Evolutionary conservation across 179 eudicot genomes (phyloP).

Genomic region (Camellia oleifera): DNA sequence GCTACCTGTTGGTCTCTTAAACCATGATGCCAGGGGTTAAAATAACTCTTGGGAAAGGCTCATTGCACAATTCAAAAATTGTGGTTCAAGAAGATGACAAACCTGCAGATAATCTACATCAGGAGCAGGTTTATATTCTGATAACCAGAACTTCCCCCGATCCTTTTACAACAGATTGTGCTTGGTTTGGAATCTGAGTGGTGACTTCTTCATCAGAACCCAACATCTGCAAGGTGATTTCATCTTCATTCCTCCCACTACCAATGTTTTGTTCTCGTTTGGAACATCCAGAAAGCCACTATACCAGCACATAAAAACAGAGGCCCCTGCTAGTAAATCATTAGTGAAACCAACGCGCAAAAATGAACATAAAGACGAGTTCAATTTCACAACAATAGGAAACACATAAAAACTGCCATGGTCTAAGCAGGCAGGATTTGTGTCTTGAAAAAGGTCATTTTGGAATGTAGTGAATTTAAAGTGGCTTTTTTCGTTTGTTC

Average conservation of each 20-base stretch:
- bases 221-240: slow-evolving; percentile 42
- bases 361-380: not conserved
- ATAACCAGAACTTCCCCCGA: slow-evolving; percentile 60
- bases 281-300: slow-evolving; percentile 77
- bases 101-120: slow-evolving; percentile 99
- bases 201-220: slow-evolving; percentile 84
- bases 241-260: slow-evolving; percentile 39
- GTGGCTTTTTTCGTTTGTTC: not conserved
- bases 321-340: slow-evolving; percentile 82
- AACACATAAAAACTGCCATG: not conserved
- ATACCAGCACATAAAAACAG: slow-evolving; percentile 71
- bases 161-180: slow-evolving; percentile 70
- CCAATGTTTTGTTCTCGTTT: slow-evolving; percentile 43
- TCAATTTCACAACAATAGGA: not conserved
- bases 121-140: slow-evolving; percentile 69
- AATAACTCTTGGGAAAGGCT: not conserved
- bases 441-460: not conserved
- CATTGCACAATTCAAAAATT: not conserved
- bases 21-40: not conserved
- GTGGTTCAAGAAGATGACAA: slow-evolving; percentile 8
- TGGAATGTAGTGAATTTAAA: not conserved
- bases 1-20: not conserved
- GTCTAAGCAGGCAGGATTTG: not conserved
- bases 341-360: slow-evolving; percentile 60
- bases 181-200: slow-evolving; percentile 76